Evolutionary conservation across 192 early-diverging fungal species (phyloP).

Genomic region (Dimargaris verticillata): DNA sequence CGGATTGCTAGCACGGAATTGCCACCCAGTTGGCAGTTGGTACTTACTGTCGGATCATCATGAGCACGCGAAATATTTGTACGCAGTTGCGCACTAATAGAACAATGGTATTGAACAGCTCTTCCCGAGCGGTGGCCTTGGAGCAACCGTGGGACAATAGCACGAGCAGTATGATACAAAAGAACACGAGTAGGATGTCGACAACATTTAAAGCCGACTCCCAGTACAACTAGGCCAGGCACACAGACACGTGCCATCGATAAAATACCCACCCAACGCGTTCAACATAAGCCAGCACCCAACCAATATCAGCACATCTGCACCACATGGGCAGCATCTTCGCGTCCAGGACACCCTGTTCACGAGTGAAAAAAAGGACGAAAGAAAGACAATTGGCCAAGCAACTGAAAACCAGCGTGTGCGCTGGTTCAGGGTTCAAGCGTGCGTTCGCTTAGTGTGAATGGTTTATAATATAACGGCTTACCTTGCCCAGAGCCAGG

Average conservation of each 20-base stretch:
- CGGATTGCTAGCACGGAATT: not conserved
- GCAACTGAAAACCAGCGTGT: too few relatives aligned
- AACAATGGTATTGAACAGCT: conserved; percentile 50
- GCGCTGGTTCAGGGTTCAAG: too few relatives aligned
- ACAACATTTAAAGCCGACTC: conserved; percentile 55
- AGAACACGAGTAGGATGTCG: conserved; percentile 46
- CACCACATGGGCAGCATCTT: too few relatives aligned
- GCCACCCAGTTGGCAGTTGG: not conserved
- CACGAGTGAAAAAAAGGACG: too few relatives aligned
- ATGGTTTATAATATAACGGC: not conserved
- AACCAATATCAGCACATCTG: too few relatives aligned
- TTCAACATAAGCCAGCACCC: too few relatives aligned
- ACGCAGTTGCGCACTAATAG: conserved; percentile 49
- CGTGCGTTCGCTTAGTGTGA: too few relatives aligned
- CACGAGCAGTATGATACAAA: conserved; percentile 52
- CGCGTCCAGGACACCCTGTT: too few relatives aligned
- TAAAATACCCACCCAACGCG: too few relatives aligned
- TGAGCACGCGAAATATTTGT: conserved; percentile 5
- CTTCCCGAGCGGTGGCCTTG: conserved; percentile 39
- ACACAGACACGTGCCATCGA: too few relatives aligned
- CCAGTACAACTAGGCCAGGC: conserved; percentile 14
- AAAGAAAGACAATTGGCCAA: too few relatives aligned
- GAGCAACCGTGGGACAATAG: conserved; percentile 51
- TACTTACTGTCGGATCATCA: conserved; percentile 11
- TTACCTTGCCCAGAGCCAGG: conserved; percentile 43